These are phyloP conservation scores for Nicotiana paniculata DNA, from an alignment of 257 asterid genomes.

Conservation along the genomic window DNA sequence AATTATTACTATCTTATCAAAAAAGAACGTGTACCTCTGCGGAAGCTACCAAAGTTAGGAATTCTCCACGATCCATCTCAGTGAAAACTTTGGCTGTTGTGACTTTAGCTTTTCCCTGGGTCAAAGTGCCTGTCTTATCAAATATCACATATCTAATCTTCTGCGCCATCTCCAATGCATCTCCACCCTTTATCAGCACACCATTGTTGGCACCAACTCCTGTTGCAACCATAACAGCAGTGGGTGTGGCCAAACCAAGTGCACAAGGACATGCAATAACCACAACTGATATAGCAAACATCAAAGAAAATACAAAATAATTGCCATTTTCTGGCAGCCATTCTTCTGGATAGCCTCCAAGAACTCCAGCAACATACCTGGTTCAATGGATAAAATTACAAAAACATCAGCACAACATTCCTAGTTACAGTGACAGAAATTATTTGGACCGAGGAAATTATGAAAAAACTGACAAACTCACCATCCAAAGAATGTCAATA, in stretches of 20 bases:
- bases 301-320: slow-evolving; percentile 85
- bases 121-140: slow-evolving; percentile 95
- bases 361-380: slow-evolving; percentile 83
- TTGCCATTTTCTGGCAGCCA: slow-evolving; percentile 89
- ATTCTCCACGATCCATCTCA: slow-evolving; percentile 92
- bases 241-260: slow-evolving; percentile 99
- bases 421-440: not conserved
- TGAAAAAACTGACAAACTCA: slow-evolving; percentile 26
- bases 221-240: slow-evolving; percentile 99
- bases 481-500: slow-evolving; percentile 87
- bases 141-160: slow-evolving; percentile 76
- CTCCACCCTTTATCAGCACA: slow-evolving; percentile 97
- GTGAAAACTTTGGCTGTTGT: slow-evolving; percentile 70
- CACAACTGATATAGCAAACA: slow-evolving; percentile 92
- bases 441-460: not conserved
- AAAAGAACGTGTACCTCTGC: slow-evolving; percentile 65
- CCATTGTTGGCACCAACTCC: slow-evolving; percentile 99
- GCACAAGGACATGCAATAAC: slow-evolving; percentile 99
- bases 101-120: slow-evolving; percentile 96
- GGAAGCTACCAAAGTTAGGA: slow-evolving; percentile 92
- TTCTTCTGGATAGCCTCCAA: slow-evolving; percentile 69
- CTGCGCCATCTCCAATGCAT: slow-evolving; percentile 93
- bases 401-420: not conserved
- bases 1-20: not conserved
- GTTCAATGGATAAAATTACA: not conserved